Conservation (phyloP, 352 stramenopile genomes). For the Pythium coloratum region DNA sequence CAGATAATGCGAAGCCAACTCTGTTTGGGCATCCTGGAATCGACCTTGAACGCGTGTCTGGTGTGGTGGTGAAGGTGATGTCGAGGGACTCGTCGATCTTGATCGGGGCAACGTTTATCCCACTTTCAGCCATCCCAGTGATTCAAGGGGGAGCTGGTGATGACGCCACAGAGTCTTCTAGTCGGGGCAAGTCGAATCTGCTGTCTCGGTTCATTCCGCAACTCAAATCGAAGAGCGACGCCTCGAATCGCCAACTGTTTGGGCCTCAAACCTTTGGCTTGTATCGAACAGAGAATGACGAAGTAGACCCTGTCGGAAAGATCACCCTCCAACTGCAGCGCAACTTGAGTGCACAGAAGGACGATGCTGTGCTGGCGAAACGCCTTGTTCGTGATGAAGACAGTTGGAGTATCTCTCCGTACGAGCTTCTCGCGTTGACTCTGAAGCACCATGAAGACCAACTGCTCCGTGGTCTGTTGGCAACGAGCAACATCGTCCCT, state of each 20-base stretch:
- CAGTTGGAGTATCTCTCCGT: constrained; percentile 46
- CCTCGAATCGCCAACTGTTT: not conserved
- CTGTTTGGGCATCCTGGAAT: constrained; percentile 39
- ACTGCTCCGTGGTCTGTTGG: constrained; percentile 43
- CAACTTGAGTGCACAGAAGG: constrained; percentile 18
- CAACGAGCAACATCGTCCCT: constrained; percentile 30
- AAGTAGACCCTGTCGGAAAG: constrained; percentile 46
- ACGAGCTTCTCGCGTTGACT: constrained; percentile 48
- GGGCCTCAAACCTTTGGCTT: constrained; percentile 32
- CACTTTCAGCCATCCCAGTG: constrained; percentile 30
- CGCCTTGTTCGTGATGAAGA: constrained; percentile 34
- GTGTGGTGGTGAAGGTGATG: constrained; percentile 35
- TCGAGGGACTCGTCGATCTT: constrained; percentile 31
- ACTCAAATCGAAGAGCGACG: not conserved
- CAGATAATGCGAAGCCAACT: not conserved
- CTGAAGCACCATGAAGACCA: constrained; percentile 44
- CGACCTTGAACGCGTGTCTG: constrained; percentile 46
- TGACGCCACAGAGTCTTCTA: not conserved
- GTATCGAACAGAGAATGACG: constrained; percentile 25
- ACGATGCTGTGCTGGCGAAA: constrained; percentile 37
- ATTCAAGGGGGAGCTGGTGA: not conserved
- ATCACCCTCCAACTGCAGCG: constrained; percentile 44
- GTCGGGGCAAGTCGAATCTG: not conserved
- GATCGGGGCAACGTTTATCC: constrained; percentile 43
- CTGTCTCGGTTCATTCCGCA: not conserved